Evolutionary conservation across 768 basidiomycete genomes (phyloP).

Genomic region (Boletellus emodensis): DNA sequence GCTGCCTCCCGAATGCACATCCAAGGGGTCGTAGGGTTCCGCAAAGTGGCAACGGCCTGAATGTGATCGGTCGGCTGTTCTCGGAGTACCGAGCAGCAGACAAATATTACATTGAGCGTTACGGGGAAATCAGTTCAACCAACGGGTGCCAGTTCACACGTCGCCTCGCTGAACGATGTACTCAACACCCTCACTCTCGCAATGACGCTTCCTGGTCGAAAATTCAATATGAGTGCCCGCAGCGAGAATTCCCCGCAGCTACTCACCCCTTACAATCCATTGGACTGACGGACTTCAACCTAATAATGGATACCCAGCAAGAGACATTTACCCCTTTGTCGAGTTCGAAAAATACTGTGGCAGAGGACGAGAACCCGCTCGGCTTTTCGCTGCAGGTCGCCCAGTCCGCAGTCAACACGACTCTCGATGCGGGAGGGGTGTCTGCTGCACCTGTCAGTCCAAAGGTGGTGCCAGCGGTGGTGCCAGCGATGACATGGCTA

Average conservation of each 20-base stretch:
- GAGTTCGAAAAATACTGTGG: slow-evolving; percentile 51
- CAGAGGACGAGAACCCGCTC: slow-evolving; percentile 69
- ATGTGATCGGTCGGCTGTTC: slow-evolving; percentile 58
- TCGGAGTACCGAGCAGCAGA: slow-evolving; percentile 60
- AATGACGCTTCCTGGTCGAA: slow-evolving; percentile 60
- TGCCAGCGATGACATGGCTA: not conserved
- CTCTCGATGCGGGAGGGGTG: slow-evolving; percentile 43
- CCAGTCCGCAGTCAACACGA: slow-evolving; percentile 51
- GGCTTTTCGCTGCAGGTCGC: slow-evolving; percentile 69
- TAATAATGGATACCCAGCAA: slow-evolving; percentile 47
- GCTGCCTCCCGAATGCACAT: slow-evolving; percentile 48
- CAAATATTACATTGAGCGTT: slow-evolving; percentile 56
- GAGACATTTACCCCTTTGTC: slow-evolving; percentile 60
- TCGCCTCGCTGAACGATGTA: slow-evolving; percentile 65
- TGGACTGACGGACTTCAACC: slow-evolving; percentile 49
- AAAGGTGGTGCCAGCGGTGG: no score
- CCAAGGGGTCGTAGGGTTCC: slow-evolving; percentile 64
- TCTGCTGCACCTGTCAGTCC: slow-evolving; percentile 50
- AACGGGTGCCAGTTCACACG: slow-evolving; percentile 44
- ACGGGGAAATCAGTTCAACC: slow-evolving; percentile 61
- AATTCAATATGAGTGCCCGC: no score
- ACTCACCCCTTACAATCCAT: slow-evolving; percentile 43
- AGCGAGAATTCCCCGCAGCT: no score
- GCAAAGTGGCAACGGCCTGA: slow-evolving; percentile 51
- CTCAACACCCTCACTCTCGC: slow-evolving; percentile 62